Base-by-base conservation (phyloP, 1,139 yeast species). In the Scheffersomyces cryptocercus region DNA sequence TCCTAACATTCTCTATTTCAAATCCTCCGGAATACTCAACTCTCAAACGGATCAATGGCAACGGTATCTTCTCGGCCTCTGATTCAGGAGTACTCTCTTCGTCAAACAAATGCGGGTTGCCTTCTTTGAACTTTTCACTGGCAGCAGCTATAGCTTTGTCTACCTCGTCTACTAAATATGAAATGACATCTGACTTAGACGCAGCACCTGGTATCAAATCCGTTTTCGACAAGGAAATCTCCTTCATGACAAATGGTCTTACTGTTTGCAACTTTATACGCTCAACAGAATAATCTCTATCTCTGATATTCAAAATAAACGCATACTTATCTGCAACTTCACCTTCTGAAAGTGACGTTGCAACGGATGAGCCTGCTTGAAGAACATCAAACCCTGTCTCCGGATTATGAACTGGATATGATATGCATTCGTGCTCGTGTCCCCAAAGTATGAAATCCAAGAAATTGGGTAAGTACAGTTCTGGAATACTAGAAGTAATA, bases 351-450 rank as follows among this genome's bases (percentile, higher is more conserved):
- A 95, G 70, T 11, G 96, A 85, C 0, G 99, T 93, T 0, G 96
- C 98, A 13, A 93, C 87, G 0, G 97, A 88, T 2, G 97, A 88
- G 0, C 99, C 99, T 0, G 97, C 95, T 61, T 91, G 97, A 36
- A 95, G 72, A 0, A 91, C 90, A 47, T 82, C 82, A 59, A 91
- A 89, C 1, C 84, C 85, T 26, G 82, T 82, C 16, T 78, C 78
- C 0, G 86, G 77, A 58, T 89, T 90, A 38, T 70, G 71, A 0
- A 71, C 75, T 0, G 96, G 84, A 49, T 79, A 81, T 1, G 93
- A 88, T 6, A 85, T 75, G 58, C 98, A 90, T 61, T 93, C 98
- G 65, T 93, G 99, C 60, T 93, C 99, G 62, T 93, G 99, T 8
- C 99, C 99, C 99, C 99, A 93, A 2, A 90, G 68, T 0, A 93